A percentile compares a stretch with the other conserved stretches of the same genome.
Conservation (phyloP, 805 yeast species). For the Kodamaea kakaduensis region DNA sequence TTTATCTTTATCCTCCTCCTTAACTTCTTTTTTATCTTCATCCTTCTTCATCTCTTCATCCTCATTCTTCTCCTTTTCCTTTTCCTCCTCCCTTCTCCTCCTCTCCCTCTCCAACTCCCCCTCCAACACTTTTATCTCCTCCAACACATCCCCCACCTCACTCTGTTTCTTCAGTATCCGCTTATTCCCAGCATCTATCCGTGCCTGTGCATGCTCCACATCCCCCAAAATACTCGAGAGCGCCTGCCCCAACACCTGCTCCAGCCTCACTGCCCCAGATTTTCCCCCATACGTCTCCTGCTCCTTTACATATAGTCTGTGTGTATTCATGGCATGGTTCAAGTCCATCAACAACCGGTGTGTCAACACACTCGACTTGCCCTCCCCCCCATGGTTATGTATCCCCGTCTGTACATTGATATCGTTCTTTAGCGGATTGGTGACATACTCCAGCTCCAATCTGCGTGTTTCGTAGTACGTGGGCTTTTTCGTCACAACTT, state of each 20-base stretch:
- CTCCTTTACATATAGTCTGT: constrained; percentile 45
- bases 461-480: constrained; percentile 59
- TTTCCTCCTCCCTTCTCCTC: too few relatives aligned
- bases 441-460: constrained; percentile 60
- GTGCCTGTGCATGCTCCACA: constrained; percentile 36
- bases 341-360: constrained; percentile 60
- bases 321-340: constrained; percentile 43
- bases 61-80: constrained; percentile 18
- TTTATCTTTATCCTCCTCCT: too few relatives aligned
- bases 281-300: constrained; percentile 22
- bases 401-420: constrained; percentile 50
- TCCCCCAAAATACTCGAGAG: constrained; percentile 44
- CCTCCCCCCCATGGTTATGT: constrained; percentile 32
- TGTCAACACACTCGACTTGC: constrained; percentile 44
- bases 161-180: constrained; percentile 11
- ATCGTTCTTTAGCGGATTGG: constrained; percentile 59
- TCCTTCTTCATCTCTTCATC: constrained; percentile 17
- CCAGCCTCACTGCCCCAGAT: constrained; percentile 37
- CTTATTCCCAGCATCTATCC: constrained; percentile 33
- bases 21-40: not conserved
- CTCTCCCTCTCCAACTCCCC: not conserved
- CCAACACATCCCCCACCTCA: constrained; percentile 23
- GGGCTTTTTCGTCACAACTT: constrained; percentile 18
- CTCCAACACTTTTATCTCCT: constrained; percentile 10
- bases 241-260: constrained; percentile 41